These are phyloP conservation scores for Chrysanthemum lavandulifolium DNA, from an alignment of 129 eudicot genomes.

Conservation along the genomic window DNA sequence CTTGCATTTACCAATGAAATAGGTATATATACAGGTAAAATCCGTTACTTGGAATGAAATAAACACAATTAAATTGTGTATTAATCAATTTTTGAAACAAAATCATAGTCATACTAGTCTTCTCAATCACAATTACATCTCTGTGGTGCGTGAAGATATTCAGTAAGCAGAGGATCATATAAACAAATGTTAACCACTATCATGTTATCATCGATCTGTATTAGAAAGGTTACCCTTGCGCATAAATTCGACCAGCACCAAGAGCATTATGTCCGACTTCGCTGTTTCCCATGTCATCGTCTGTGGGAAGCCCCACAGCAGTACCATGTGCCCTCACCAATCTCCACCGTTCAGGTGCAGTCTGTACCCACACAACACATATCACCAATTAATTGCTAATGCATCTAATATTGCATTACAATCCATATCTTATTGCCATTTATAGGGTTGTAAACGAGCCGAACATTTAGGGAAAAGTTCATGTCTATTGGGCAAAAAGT, in stretches of 20 bases:
- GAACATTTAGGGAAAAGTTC: no score
- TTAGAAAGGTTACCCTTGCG: conserved; percentile 65
- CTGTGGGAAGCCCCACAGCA: conserved; percentile 92
- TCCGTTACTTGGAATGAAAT: no score
- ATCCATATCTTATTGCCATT: neutral
- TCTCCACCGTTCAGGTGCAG: conserved; percentile 90
- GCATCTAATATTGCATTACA: neutral
- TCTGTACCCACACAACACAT: conserved; percentile 37
- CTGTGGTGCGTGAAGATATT: neutral
- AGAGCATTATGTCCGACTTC: conserved; percentile 99
- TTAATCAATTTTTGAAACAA: neutral
- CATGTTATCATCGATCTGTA: neutral
- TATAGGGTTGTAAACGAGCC: no score
- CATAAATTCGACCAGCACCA: conserved; percentile 92
- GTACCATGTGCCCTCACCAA: conserved; percentile 92
- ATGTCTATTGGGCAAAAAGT: no score
- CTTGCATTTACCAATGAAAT: neutral
- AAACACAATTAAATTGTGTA: no score
- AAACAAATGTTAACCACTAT: neutral
- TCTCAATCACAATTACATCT: no score
- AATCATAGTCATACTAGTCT: neutral
- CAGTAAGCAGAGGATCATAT: neutral
- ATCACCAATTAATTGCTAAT: conserved; percentile 11
- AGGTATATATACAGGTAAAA: no score
- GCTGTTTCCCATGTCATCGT: conserved; percentile 98